Base-by-base conservation (phyloP, 1,284 basidiomycete genomes). In the Tilletia walkeri region DNA sequence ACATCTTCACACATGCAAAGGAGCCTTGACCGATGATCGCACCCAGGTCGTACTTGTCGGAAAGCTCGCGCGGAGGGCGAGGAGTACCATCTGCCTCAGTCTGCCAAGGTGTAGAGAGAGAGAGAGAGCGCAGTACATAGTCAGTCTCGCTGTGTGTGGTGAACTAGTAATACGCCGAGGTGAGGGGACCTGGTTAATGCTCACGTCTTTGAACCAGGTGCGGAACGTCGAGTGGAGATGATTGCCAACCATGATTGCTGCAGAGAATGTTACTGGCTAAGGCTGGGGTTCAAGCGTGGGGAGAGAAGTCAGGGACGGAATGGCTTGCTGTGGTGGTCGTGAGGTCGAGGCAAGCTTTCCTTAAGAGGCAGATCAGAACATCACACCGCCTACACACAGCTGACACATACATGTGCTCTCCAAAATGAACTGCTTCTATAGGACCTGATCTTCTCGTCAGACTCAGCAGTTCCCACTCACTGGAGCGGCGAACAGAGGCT, bases 1-100 rank as follows among this genome's bases (percentile, higher is more conserved):
- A 78, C 2, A 73, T 66, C 50, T 77, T 78, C 65, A 83, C 81
- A 20, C 81, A 74, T 24, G 81, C 81, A 68, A 83, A 83, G 7
- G 79, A 78, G 59, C 81, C 82, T 61, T 79, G 78, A 16, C 81
- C 82, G 4, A 83, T 72, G 2, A 79, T 71, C 10, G 74, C 70
- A 7, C 70, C 67, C 0, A 83, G 75, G 2, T 56, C 49, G 73
- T 83, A 83, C 73, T 83, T 82, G 34, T 79, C 74, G 18, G 78
- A 76, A 38, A 81, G 78, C 9, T 76, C 72, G 20, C 68, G 49
- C 9, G 80, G 80, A n/a, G 80, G 72, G 24, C 79, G 70, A 3
- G 80, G 80, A 1, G 77, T 74, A 50, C 80, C 80, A 50, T 80
- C 78, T 38, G 70, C 69, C 56, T 80, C 78, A n/a, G 77, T 80